Evolutionary conservation across 139 green algal species (phyloP), one percentile per base, ranked within the genome.

Genomic region (Picochlorum sp.): DNA sequence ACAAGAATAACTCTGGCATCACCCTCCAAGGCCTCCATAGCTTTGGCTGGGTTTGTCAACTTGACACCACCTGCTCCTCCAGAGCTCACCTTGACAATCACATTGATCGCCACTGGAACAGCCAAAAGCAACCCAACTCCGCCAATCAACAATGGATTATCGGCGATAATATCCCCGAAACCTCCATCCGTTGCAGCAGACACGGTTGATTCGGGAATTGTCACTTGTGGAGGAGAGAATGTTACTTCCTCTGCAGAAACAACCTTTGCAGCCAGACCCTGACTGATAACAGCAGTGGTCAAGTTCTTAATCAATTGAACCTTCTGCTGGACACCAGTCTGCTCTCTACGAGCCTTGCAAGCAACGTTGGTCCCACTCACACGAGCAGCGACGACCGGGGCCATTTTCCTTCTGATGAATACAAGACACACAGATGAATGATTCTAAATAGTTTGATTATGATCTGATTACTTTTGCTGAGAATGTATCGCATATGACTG

Each of bases 21-120:
- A 5, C 58, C 20, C 11, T 54, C 65, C 45, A 83, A 60, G 6
- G 69, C 63, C 26, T 79, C 69, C 11, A 82, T 41, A 7, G 77
- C 69, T 3, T 61, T 62, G 1, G 34, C 63, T 24, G 67, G 57
- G 4, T 30, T 66, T 2, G 70, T 59, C 2, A 49, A 50, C 37
- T 81, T 81, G 41, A 63, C 66, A 23, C 66, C 67, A 47, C 55
- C 15, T 6, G 37, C 52, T 28, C 21, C 47, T 34, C 38, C 20
- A 21, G 60, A 18, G 21, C 54, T 54, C 16, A 55, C n/a, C 20
- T 63, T 64, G 20, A 63, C 51, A n/a, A 72, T 20, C 15, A 24
- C 57, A 57, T 38, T 58, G 13, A 72, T 45, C 26, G 20, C 56
- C 24, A 72, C n/a, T 20, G 66, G 66, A 49, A 67, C 21, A 24